phyloP scores from a whole-genome alignment of 2,329 filamentous ascomycete species.

The Hymenoscyphus scutula region DNA sequence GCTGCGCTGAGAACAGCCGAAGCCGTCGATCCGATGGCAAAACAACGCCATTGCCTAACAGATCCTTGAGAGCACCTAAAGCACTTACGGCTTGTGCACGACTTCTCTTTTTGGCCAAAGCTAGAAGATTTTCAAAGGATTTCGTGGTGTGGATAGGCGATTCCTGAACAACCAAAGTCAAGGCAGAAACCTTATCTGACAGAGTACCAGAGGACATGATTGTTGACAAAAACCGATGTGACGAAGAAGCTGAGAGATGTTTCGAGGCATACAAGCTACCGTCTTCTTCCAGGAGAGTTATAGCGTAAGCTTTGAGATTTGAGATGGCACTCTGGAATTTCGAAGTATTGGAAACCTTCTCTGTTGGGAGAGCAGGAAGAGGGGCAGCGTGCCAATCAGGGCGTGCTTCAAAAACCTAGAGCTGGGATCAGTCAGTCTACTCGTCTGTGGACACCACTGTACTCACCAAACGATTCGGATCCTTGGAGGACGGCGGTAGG shows the following conservation, averaged over 20 bases:
- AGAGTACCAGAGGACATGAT: conserved; percentile 97
- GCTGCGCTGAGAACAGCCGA: conserved; percentile 75
- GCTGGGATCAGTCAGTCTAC: conserved; percentile 31
- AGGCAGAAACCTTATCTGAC: conserved; percentile 92
- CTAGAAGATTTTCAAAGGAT: conserved; percentile 80
- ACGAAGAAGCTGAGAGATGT: conserved; percentile 74
- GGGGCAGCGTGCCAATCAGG: conserved; percentile 66
- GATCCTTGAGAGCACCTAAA: conserved; percentile 89
- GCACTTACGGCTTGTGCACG: conserved; percentile 90
- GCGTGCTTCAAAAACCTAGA: conserved; percentile 56
- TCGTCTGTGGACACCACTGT: conserved; percentile 11
- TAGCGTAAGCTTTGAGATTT: conserved; percentile 67
- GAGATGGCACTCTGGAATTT: conserved; percentile 53
- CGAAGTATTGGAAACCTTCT: conserved; percentile 44
- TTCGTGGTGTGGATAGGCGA: conserved; percentile 92
- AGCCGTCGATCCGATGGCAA: conserved; percentile 81
- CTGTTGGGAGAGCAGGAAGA: conserved; percentile 50
- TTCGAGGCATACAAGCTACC: conserved; percentile 70
- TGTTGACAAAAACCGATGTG: conserved; percentile 92
- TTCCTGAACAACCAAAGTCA: conserved; percentile 93
- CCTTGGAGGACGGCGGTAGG: conserved; percentile 19
- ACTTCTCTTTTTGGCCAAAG: conserved; percentile 86
- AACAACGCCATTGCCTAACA: conserved; percentile 84
- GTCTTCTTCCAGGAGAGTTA: conserved; percentile 73
- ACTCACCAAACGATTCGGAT: conserved; percentile 37